Percentiles rank a stretch among this genome's conserved stretches.
These are phyloP conservation scores for Puccinia novopanici DNA, from an alignment of 1,284 basidiomycete genomes.

Conservation along the genomic window DNA sequence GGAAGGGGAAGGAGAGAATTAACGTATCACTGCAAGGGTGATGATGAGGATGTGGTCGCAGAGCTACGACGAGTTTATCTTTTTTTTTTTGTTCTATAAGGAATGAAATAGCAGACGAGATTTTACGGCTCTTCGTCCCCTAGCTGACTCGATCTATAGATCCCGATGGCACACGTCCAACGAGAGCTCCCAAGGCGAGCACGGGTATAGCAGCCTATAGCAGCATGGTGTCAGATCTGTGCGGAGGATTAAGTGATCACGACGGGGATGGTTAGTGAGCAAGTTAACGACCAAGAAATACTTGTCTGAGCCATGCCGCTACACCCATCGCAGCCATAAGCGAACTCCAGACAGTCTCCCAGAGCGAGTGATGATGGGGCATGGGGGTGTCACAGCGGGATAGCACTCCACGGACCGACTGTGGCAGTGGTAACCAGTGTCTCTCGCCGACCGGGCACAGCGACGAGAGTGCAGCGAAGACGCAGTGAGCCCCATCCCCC, in stretches of 20 bases:
- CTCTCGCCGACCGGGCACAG: background rate
- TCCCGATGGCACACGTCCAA: slow-evolving; percentile 20
- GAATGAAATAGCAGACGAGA: background rate
- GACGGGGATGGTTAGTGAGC: background rate
- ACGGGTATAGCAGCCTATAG: background rate
- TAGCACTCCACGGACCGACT: background rate
- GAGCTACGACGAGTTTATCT: too few relatives aligned
- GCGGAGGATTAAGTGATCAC: background rate
- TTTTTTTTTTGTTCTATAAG: background rate
- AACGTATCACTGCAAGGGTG: background rate
- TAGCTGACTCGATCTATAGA: background rate
- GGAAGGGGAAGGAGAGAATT: background rate
- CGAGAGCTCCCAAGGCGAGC: background rate
- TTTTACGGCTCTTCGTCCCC: slow-evolving; percentile 12
- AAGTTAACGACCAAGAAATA: background rate
- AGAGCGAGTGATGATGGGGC: background rate
- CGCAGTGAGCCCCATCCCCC: too few relatives aligned
- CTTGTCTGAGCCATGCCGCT: background rate
- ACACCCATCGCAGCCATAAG: background rate
- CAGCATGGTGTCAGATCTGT: background rate
- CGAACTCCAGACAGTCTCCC: background rate
- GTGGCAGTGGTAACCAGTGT: slow-evolving; percentile 17
- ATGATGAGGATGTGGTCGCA: too few relatives aligned
- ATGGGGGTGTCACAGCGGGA: background rate
- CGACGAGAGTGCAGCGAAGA: too few relatives aligned